Percentiles rank a stretch among this genome's conserved stretches.
phyloP scores from a whole-genome alignment of 441 rosid genomes.

The Eutrema salsugineum region DNA sequence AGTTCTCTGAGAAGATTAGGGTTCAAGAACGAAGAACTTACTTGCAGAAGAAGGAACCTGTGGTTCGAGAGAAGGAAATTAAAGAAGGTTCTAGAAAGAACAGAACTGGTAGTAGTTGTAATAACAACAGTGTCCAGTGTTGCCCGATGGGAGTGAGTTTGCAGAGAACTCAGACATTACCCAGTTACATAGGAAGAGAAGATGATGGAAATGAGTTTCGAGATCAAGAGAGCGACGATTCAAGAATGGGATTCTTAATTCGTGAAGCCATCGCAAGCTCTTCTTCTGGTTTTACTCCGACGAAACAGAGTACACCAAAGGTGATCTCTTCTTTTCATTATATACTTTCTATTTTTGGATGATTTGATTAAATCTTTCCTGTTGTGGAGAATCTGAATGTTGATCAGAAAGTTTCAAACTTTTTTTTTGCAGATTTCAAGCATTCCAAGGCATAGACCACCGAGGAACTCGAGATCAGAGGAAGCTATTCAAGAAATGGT shows the following conservation, averaged over 20 bases:
- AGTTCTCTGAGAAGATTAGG: slow-evolving; percentile 35
- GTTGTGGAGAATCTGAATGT: not conserved
- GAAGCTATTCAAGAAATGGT: slow-evolving; percentile 18
- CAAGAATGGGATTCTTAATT: slow-evolving; percentile 61
- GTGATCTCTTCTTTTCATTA: not conserved
- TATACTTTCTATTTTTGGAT: not conserved
- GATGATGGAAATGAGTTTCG: slow-evolving; percentile 28
- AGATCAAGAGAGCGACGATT: slow-evolving; percentile 40
- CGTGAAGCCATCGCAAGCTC: slow-evolving; percentile 59
- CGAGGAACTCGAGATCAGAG: slow-evolving; percentile 41
- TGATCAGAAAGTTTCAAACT: not conserved
- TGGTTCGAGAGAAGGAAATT: slow-evolving; percentile 17
- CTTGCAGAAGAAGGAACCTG: slow-evolving; percentile 28
- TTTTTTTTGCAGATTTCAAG: slow-evolving; percentile 17
- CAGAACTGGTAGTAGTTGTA: slow-evolving; percentile 5
- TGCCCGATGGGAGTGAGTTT: slow-evolving; percentile 26
- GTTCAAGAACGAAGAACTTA: slow-evolving; percentile 27
- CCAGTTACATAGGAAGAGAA: slow-evolving; percentile 41
- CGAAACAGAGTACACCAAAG: slow-evolving; percentile 36
- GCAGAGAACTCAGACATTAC: slow-evolving; percentile 62
- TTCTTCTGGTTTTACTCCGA: slow-evolving; percentile 36
- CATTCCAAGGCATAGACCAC: slow-evolving; percentile 45
- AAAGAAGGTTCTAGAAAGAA: slow-evolving; percentile 2
- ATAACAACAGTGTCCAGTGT: slow-evolving; percentile 1
- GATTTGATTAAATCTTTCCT: not conserved